These are phyloP conservation scores for Fusarium sulawesiense DNA, from an alignment of 2,329 filamentous ascomycete species.

Conservation along the genomic window DNA sequence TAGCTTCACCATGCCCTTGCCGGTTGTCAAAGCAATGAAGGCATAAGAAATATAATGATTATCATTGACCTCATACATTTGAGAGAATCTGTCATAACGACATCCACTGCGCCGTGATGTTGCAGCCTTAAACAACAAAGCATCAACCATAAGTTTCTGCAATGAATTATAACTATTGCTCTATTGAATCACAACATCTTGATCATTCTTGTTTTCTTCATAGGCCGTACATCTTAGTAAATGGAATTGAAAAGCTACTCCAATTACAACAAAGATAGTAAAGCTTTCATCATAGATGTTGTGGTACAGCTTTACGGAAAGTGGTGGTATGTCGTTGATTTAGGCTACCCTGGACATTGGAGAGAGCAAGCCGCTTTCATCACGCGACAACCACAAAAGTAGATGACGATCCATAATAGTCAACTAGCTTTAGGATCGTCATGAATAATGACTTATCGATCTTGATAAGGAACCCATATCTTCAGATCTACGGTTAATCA, in stretches of 20 bases:
- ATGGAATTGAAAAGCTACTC: no score
- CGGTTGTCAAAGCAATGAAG: not conserved
- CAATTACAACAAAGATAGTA: no score
- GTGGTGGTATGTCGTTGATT: not conserved
- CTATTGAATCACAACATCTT: not conserved
- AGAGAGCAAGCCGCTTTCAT: not conserved
- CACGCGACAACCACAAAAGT: not conserved
- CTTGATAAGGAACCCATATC: not conserved
- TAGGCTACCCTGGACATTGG: not conserved
- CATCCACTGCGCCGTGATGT: fast-evolving
- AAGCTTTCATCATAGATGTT: no score
- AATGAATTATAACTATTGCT: not conserved
- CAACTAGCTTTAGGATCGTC: not conserved
- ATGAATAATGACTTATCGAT: not conserved
- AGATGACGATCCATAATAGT: not conserved
- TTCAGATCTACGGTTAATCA: not conserved
- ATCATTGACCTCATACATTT: not conserved
- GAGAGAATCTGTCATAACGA: not conserved
- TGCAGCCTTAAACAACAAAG: not conserved
- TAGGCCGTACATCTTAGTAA: no score
- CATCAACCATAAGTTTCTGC: not conserved
- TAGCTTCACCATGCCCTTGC: not conserved
- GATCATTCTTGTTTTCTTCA: no score
- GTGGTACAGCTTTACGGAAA: no score
- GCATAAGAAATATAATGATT: no score